Conservation (phyloP, 2,329 filamentous ascomycete species). For the Cladophialophora immunda region DNA sequence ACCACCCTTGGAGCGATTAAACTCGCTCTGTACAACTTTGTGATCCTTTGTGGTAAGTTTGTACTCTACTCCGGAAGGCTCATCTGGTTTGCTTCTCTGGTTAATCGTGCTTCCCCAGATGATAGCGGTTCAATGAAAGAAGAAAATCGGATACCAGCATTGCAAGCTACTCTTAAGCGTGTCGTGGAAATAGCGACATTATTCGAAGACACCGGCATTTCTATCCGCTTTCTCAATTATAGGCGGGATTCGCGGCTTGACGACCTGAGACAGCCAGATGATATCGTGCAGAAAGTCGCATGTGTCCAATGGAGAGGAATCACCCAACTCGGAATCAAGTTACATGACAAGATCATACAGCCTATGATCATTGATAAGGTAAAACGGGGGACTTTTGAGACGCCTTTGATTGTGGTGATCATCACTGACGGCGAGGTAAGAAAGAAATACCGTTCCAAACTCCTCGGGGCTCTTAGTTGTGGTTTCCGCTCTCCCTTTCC, state of each 20-base stretch:
- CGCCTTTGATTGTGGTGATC: background rate
- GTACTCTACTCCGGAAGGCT: background rate
- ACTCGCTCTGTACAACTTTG: constrained; percentile 3
- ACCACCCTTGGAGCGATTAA: background rate
- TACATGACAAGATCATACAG: background rate
- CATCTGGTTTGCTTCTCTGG: background rate
- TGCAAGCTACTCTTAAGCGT: background rate
- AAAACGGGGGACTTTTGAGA: background rate
- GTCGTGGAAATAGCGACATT: background rate
- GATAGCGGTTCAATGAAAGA: background rate
- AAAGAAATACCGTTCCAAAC: background rate
- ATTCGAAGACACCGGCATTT: background rate
- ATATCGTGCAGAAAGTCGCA: background rate
- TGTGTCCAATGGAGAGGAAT: background rate
- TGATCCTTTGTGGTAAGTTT: constrained; percentile 1
- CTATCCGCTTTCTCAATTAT: constrained; percentile 1
- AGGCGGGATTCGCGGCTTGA: background rate
- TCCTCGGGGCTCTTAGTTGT: background rate
- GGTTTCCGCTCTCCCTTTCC: background rate
- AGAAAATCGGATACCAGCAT: background rate
- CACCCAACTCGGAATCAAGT: background rate
- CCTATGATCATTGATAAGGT: background rate
- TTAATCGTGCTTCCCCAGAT: background rate
- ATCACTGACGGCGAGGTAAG: constrained; percentile 5
- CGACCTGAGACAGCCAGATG: background rate